Conservation (phyloP, 768 basidiomycete genomes). For the Pleurotus cornucopiae region DNA sequence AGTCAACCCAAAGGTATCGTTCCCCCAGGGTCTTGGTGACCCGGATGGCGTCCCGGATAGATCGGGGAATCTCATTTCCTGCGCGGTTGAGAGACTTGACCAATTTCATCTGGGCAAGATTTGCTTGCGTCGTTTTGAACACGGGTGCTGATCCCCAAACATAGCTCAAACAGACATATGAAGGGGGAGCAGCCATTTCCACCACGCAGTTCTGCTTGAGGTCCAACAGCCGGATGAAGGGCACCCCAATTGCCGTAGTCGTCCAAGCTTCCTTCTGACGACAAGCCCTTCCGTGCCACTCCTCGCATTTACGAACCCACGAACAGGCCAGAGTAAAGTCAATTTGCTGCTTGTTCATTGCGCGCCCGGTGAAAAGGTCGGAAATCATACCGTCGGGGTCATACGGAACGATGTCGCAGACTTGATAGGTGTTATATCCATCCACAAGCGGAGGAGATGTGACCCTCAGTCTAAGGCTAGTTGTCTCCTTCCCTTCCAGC, state of each 20-base stretch:
- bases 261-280: not conserved
- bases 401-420: not conserved
- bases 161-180: not conserved
- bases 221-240: not conserved
- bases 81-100: not conserved
- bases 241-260: not conserved
- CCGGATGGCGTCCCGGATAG: not conserved
- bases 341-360: not conserved
- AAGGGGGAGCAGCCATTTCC: not conserved
- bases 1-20: slow-evolving; percentile 1
- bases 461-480: not conserved
- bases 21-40: not conserved
- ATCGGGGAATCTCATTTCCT: not conserved
- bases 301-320: not conserved
- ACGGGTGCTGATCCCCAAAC: not conserved
- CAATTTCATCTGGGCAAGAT: not conserved
- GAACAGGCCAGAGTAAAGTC: not conserved
- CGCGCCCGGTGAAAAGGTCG: not conserved
- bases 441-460: not conserved
- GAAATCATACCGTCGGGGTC: not conserved
- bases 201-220: not conserved
- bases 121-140: not conserved
- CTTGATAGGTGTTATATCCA: not conserved
- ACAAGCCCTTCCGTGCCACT: not conserved
- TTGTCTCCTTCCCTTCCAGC: not conserved